These are phyloP conservation scores for Pichia sp. DNA, from an alignment of 1,139 yeast genomes.

Conservation along the genomic window DNA sequence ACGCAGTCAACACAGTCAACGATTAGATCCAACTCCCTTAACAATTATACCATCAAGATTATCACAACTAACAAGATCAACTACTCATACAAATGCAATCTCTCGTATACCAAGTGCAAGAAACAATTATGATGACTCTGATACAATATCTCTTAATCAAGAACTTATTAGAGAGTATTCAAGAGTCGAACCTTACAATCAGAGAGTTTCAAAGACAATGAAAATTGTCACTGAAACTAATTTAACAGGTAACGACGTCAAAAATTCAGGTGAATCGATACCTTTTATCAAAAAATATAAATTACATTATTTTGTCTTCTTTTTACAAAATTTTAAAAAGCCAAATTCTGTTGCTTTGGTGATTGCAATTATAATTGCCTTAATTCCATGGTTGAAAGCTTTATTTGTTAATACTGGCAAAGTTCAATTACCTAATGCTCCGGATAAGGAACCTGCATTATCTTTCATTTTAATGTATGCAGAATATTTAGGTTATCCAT, in stretches of 20 bases:
- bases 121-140: slow-evolving; percentile 8
- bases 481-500: slow-evolving; percentile 72
- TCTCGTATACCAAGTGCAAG: slow-evolving; percentile 30
- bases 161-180: slow-evolving; percentile 30
- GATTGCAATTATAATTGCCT: slow-evolving; percentile 57
- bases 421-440: slow-evolving; percentile 55
- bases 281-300: slow-evolving; percentile 30
- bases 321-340: slow-evolving; percentile 50
- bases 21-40: slow-evolving; percentile 11
- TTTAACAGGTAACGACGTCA: slow-evolving; percentile 26
- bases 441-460: slow-evolving; percentile 75
- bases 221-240: slow-evolving; percentile 31
- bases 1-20: not conserved
- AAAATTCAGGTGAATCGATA: slow-evolving; percentile 23
- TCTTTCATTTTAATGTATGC: slow-evolving; percentile 76
- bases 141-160: slow-evolving; percentile 19
- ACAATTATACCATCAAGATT: slow-evolving; percentile 5
- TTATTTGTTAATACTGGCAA: slow-evolving; percentile 51
- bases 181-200: slow-evolving; percentile 28
- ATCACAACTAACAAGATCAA: slow-evolving; percentile 8
- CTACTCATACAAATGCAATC: slow-evolving; percentile 15
- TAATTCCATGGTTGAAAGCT: slow-evolving; percentile 83
- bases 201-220: slow-evolving; percentile 22
- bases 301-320: slow-evolving; percentile 30
- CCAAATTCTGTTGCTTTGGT: slow-evolving; percentile 71